Evolutionary conservation across 1,139 yeast genomes (phyloP).

Genomic region (Groenewaldozyma auringiensis): DNA sequence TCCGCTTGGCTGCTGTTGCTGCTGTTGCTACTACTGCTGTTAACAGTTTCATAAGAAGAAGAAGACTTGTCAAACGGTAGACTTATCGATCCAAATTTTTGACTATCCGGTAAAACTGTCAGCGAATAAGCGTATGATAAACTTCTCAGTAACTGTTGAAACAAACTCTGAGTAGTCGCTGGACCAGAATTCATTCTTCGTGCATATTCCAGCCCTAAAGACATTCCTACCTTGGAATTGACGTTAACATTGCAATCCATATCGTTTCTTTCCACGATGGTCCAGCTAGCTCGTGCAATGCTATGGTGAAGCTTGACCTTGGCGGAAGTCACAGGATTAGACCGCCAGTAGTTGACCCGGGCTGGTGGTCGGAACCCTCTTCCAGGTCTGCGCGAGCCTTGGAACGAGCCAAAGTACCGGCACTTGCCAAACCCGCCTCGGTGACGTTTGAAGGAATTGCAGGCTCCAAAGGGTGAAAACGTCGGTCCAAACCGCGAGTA

Average conservation of each 20-base stretch:
- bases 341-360: background rate
- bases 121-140: background rate
- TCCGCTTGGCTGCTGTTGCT: background rate
- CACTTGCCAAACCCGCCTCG: background rate
- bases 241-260: background rate
- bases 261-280: background rate
- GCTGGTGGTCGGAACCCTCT: background rate
- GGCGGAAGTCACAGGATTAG: background rate
- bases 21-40: too few species aligned
- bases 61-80: background rate
- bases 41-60: too few species aligned
- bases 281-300: conserved; percentile 2
- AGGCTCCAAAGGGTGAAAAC: background rate
- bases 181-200: background rate
- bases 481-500: too few species aligned
- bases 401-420: background rate
- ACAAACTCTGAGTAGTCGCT: background rate
- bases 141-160: background rate
- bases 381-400: background rate
- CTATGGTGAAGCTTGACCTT: background rate
- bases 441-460: background rate
- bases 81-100: background rate
- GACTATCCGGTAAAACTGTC: background rate
- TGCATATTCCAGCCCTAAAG: background rate
- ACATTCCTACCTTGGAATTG: background rate